Percentiles rank a stretch among this genome's conserved stretches.
Conservation (phyloP, 495 filamentous ascomycete species). For the Mytilinidion resinicola region DNA sequence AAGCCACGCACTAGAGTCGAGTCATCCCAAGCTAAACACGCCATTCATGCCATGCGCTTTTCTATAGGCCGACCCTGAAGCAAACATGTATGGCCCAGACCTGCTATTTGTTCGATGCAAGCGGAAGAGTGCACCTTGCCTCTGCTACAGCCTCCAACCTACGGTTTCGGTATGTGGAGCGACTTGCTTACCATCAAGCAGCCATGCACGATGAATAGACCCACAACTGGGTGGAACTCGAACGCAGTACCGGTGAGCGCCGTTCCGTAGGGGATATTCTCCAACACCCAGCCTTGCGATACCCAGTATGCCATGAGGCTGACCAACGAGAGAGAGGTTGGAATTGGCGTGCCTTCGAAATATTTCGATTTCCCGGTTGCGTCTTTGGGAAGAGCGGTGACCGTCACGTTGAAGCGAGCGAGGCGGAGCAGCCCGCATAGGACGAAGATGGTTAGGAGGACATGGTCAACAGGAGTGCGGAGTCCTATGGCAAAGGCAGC, state of each 20-base stretch:
- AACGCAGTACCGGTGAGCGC: constrained; percentile 57
- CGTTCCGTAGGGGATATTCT: constrained; percentile 65
- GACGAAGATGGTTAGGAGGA: constrained; percentile 83
- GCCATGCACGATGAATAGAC: constrained; percentile 76
- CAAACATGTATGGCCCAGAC: no score
- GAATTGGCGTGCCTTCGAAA: constrained; percentile 96
- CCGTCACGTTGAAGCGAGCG: constrained; percentile 96
- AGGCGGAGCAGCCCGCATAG: constrained; percentile 91
- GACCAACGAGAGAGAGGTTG: constrained; percentile 75
- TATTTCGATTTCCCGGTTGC: constrained; percentile 82
- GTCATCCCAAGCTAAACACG: no score
- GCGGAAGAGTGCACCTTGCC: background rate
- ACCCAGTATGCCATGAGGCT: constrained; percentile 87
- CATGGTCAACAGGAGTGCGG: constrained; percentile 77
- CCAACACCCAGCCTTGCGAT: constrained; percentile 68
- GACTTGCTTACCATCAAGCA: constrained; percentile 92
- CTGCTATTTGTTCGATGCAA: no score
- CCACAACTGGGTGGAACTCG: constrained; percentile 81
- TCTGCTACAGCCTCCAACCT: constrained; percentile 1
- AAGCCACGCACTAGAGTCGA: no score
- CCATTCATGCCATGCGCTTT: no score
- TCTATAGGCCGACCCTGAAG: no score
- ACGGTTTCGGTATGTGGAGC: constrained; percentile 95
- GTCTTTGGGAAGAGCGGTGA: constrained; percentile 80
- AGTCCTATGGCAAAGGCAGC: constrained; percentile 86